These are phyloP conservation scores for Phytophthora podocarpi DNA, from an alignment of 352 stramenopile species.

Conservation along the genomic window DNA sequence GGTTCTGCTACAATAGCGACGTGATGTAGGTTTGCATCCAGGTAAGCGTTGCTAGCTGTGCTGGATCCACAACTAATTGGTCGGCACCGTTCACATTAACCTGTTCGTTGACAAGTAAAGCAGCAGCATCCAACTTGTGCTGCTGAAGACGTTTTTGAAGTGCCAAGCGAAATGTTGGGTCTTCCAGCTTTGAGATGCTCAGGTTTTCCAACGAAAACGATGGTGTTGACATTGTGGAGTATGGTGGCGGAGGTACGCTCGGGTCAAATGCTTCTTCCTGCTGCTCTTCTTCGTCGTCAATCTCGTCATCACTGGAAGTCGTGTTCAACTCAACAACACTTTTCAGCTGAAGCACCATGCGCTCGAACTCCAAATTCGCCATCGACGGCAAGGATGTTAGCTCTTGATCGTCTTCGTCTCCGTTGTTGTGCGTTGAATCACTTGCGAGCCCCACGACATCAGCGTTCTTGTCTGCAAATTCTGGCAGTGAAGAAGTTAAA, in stretches of 20 bases:
- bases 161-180: slow-evolving; percentile 43
- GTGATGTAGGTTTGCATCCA: slow-evolving; percentile 37
- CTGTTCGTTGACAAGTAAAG: slow-evolving; percentile 11
- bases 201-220: slow-evolving; percentile 14
- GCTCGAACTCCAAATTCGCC: slow-evolving; percentile 71
- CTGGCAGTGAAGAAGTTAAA: slow-evolving; percentile 6
- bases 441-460: no score
- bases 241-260: slow-evolving; percentile 34
- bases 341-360: slow-evolving; percentile 79
- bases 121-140: neutral
- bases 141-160: slow-evolving; percentile 34
- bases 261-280: slow-evolving; percentile 13
- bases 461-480: slow-evolving; percentile 16
- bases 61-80: slow-evolving; percentile 1
- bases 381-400: slow-evolving; percentile 22
- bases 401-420: slow-evolving; percentile 23
- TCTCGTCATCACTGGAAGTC: slow-evolving; percentile 33
- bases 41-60: slow-evolving; percentile 22
- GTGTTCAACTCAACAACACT: slow-evolving; percentile 52
- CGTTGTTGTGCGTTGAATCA: slow-evolving; percentile 1
- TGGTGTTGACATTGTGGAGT: slow-evolving; percentile 13
- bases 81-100: neutral
- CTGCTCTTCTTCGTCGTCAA: slow-evolving; percentile 44
- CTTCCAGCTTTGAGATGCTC: slow-evolving; percentile 38
- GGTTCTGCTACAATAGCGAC: slow-evolving; percentile 21